Evolutionary conservation across 257 asterid genomes (phyloP), one percentile per base, ranked within the genome.

Genomic region (Schizonepeta tenuifolia): DNA sequence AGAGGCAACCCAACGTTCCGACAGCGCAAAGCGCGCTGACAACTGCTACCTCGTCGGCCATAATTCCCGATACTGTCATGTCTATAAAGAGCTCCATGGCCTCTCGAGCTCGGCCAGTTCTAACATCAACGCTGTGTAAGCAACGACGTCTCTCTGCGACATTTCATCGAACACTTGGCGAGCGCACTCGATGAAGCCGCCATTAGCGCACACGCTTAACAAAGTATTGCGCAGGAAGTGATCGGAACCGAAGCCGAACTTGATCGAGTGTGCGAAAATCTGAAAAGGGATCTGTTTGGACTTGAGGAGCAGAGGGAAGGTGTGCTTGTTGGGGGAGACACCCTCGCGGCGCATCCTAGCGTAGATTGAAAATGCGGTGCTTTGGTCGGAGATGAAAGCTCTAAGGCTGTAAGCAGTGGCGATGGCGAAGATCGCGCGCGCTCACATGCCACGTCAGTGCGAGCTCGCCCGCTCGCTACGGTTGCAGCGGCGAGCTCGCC

Each of bases 261-360:
- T 84, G 67, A 75, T 64, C 1, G 82, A 46, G 51, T 81, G 83
- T 15, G 81, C 63, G 26, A 84, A 80, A 31, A 87, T 21, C 74
- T 80, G 79, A 22, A 75, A 66, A 7, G 85, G 84, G 69, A 71
- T 69, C 40, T 46, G 71, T 44, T 75, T 80, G 64, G 85, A 65
- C 68, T 83, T 87, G 76, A 86, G 92, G 55, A 86, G 84, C 46
- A 84, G 44, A 46, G 89, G 89, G 73, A 84, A 86, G 55, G 91
- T 86, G 79, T 86, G 91, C 72, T 68, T 75, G 82, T 86, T 82
- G 35, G 89, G 89, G 44, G 44, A 59, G 55, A 82, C 72, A 8
- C 80, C 77, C 28, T 78, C 71, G 17, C 53, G 72, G 67, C 80
- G 88, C 89, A 84, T 80, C 40, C 46, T 70, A 10, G 64, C 56